Percentiles rank a stretch among this genome's conserved stretches.
Conservation (phyloP, 352 stramenopile genomes). For the Globisporangium nodosum region DNA sequence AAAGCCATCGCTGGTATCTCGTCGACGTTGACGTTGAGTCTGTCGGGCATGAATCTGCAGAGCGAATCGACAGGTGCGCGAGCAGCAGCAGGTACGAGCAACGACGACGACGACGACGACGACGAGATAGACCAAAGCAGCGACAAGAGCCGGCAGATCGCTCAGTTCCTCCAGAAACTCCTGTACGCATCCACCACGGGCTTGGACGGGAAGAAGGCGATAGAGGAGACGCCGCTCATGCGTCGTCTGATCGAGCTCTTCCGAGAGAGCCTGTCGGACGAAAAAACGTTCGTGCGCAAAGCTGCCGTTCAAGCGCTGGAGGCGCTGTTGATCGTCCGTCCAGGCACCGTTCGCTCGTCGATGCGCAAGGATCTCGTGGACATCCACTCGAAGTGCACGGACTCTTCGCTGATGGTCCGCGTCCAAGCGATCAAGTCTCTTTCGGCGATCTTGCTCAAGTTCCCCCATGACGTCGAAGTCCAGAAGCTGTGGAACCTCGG, state of each 20-base stretch:
- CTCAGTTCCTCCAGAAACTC: slow-evolving; percentile 39
- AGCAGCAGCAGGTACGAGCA: slow-evolving; percentile 8
- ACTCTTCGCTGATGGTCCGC: slow-evolving; percentile 71
- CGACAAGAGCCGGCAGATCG: slow-evolving; percentile 27
- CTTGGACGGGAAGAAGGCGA: slow-evolving; percentile 20
- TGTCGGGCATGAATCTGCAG: slow-evolving; percentile 24
- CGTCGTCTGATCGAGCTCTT: slow-evolving; percentile 65
- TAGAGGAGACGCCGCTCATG: slow-evolving; percentile 64
- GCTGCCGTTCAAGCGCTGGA: slow-evolving; percentile 75
- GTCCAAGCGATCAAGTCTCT: slow-evolving; percentile 82
- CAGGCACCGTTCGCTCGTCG: slow-evolving; percentile 37
- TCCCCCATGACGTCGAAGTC: slow-evolving; percentile 56
- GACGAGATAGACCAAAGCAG: slow-evolving; percentile 2
- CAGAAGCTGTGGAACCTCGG: slow-evolving; percentile 83
- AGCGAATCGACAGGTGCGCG: slow-evolving; percentile 3
- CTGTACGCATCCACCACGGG: slow-evolving; percentile 33
- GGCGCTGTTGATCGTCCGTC: slow-evolving; percentile 54
- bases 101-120: slow-evolving; percentile 17
- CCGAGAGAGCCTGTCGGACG: slow-evolving; percentile 62
- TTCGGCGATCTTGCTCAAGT: slow-evolving; percentile 67
- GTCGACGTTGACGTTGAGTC: slow-evolving; percentile 42
- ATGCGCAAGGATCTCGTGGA: slow-evolving; percentile 67
- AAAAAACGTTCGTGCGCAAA: slow-evolving; percentile 81
- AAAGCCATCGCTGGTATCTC: slow-evolving; percentile 81
- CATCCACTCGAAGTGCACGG: slow-evolving; percentile 69